phyloP scores from a whole-genome alignment of 1,284 basidiomycete species.

The Puccinia sorghi region DNA sequence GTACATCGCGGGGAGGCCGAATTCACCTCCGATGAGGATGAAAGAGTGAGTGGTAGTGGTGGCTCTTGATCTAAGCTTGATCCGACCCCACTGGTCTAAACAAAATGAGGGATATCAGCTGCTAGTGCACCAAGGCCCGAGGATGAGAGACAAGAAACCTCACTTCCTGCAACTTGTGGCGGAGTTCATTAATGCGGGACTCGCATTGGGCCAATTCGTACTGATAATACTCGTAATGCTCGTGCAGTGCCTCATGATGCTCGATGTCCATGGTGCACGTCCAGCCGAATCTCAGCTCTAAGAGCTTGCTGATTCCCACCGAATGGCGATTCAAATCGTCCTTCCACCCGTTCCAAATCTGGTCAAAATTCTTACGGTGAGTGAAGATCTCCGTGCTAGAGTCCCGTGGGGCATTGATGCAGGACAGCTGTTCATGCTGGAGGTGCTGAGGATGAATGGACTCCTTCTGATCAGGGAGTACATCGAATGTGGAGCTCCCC shows the following conservation, averaged over 20 bases:
- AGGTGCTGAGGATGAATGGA: not conserved
- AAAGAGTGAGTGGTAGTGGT: too few relatives aligned
- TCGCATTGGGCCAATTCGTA: slow-evolving; percentile 17
- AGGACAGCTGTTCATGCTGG: slow-evolving; percentile 3
- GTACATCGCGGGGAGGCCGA: too few relatives aligned
- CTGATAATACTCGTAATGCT: slow-evolving; percentile 17
- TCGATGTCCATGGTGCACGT: slow-evolving; percentile 28
- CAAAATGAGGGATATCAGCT: too few relatives aligned
- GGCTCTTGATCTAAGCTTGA: not conserved
- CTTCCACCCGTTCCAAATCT: slow-evolving; percentile 29
- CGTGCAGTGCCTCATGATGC: slow-evolving; percentile 4
- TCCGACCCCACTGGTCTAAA: too few relatives aligned
- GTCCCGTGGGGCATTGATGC: not conserved
- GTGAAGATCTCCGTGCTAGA: not conserved
- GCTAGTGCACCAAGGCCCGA: too few relatives aligned
- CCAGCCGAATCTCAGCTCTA: slow-evolving; percentile 32
- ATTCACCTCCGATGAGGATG: too few relatives aligned
- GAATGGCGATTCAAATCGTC: slow-evolving; percentile 21
- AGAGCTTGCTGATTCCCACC: slow-evolving; percentile 22
- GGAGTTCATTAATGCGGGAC: not conserved
- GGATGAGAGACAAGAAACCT: not conserved
- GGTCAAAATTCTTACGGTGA: slow-evolving; percentile 23
- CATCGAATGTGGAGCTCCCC: not conserved
- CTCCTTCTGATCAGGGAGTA: not conserved
- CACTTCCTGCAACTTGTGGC: not conserved